Base-by-base conservation (phyloP, 2,329 filamentous ascomycete species). In the Neopestalotiopsis clavispora region DNA sequence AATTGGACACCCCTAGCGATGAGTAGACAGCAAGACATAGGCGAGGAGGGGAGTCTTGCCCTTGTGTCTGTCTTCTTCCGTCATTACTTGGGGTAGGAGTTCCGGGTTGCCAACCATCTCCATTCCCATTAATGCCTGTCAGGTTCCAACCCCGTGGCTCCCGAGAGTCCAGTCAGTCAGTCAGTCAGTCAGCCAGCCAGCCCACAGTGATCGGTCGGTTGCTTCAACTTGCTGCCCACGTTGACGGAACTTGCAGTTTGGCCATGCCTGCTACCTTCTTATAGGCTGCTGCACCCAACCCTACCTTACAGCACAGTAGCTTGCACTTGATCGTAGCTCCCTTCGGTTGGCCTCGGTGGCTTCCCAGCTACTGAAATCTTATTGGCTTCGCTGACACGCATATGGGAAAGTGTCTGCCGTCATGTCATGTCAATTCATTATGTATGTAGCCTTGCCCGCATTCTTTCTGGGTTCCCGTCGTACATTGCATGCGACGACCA, bases 181-280 rank as follows among this genome's bases (percentile, higher is more conserved):
- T 2, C 17, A 23, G 23, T 23, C 23, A 23, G 23, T 23, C 23
- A 23, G 14, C 17, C n/a, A n/a, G 45, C 17, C 45, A 52, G 45
- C 45, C 45, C 45, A 52, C 23, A 52, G 45, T 52, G 45, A 28
- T 52, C 5, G 6, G 17, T 20, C 9, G 17, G n/a, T 20, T 52
- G 17, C 17, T 52, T 28, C 45, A n/a, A 52, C 17, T 20, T n/a
- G 45, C 30, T 28, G 38, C 23, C 61, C 17, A 30, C 61, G 61
- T 64, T 52, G 61, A 38, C 13, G 38, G 40, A 20, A 64, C n/a
- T 23, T 64, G 61, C 59, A 62, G 59, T 23, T 49, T 28, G 61
- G n/a, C 61, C 23, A 49, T 38, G 34, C 34, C 34, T 38, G 6
- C 34, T 38, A 38, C 34, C 34, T 38, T 38, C 34, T 38, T 38